Evolutionary conservation across 1,139 yeast species (phyloP), one percentile per base, ranked within the genome.

Genomic region (Hansenula lynferdii): DNA sequence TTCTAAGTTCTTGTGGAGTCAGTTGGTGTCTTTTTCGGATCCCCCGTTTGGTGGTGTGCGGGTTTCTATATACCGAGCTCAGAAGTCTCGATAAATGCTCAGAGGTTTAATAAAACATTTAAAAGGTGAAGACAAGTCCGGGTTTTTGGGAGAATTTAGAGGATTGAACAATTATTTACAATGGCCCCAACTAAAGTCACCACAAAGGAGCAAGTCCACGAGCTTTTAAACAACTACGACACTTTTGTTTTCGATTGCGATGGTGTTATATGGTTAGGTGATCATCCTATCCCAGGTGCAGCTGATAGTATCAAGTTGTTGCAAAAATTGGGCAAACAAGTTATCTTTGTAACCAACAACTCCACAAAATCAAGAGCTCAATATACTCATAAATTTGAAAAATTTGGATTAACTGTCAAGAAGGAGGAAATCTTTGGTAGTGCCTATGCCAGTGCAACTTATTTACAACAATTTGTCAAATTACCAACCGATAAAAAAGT

Each of bases 181-280:
- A 42, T 41, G 41, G 42, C 44, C 9, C 68, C 72, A 21, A 44
- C 52, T 7, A 75, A 78, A 48, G 58, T 85, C 26, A 62, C 67
- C 14, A 57, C 64, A 14, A 67, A 65, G 42, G 68, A 66, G 32
- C 71, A 69, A 26, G 83, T 77, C 4, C 67, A 69, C 35, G 54
- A 62, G n/a, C 65, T 90, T 37, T 61, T 90, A 12, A 72, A 69
- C 44, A 61, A 69, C 35, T 84, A 80, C 58, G 96, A 87, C 56
- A 84, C 85, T 43, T 89, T 89, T 53, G 65, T 90, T 42, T 90
- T 90, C 57, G 97, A 90, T 56, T 90, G 97, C 62, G 97, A 90
- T 58, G 97, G 90, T 38, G 97, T 90, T 8, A 68, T 90, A 38
- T 90, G 97, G 97, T 67, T 83, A 28, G 97, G 96, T 14, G 75